Conservation (phyloP, 306 rosid species). For the Begonia masoniana region DNA sequence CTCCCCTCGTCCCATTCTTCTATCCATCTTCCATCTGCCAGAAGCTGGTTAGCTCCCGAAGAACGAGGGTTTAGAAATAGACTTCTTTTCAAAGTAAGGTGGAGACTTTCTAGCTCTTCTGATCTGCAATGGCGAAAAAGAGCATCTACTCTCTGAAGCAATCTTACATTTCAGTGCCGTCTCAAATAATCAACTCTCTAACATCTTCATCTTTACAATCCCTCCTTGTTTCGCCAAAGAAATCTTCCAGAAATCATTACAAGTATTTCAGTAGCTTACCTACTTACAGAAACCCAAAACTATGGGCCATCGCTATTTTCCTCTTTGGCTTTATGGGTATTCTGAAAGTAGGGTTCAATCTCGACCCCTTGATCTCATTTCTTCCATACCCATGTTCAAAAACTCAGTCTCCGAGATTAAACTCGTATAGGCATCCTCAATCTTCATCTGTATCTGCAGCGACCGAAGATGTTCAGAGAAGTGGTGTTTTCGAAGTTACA, state of each 20-base stretch:
- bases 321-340: conserved; percentile 52
- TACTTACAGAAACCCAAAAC: conserved; percentile 26
- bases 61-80: neutral
- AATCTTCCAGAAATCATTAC: conserved; percentile 33
- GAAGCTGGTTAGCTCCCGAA: neutral
- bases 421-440: conserved; percentile 19
- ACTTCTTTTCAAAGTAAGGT: neutral
- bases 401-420: conserved; percentile 13
- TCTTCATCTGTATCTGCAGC: neutral
- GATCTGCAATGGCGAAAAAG: conserved; percentile 46
- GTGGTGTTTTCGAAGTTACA: neutral
- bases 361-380: conserved; percentile 27
- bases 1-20: conserved; percentile 4
- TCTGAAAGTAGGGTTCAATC: conserved; percentile 34
- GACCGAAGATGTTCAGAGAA: conserved; percentile 3
- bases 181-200: conserved; percentile 76
- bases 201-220: conserved; percentile 80
- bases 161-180: conserved; percentile 83
- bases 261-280: conserved; percentile 10
- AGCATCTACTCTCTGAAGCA: conserved; percentile 50
- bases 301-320: conserved; percentile 47
- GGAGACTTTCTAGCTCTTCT: conserved; percentile 2
- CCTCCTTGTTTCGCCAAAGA: conserved; percentile 71
- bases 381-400: conserved; percentile 42
- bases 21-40: neutral